Base-by-base conservation (phyloP, 345 rosid species). In the Euclidium syriacum region DNA sequence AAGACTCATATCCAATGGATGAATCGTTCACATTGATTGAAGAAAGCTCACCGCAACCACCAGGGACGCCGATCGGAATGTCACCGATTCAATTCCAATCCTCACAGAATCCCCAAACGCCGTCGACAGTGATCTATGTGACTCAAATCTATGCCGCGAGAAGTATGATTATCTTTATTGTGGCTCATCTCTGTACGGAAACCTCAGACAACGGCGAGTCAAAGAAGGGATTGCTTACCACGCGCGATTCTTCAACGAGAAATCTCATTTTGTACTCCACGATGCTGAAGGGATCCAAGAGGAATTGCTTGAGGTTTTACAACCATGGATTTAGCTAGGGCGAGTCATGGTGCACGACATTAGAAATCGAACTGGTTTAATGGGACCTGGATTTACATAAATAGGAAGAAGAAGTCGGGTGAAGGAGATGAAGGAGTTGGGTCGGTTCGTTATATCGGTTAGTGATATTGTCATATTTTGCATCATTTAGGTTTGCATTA, bases 251-350 rank as follows among this genome's bases (percentile, higher is more conserved):
- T 80, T 87, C 41, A 88, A 88, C 12, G 62, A 61, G 65, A 77
- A 68, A 58, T 82, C 90, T 3, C 95, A 87, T 61, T 84, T 87
- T 35, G 86, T 84, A 18, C 70, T 87, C 8, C 68, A 87, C 67
- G 95, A 87, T 64, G 95, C 95, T 1, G 86, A 90, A 0, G 90
- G 95, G 14, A 75, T 84, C 15, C 82, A 82, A 62, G 71, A 68
- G 70, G 85, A 84, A 78, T 88, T 84, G 6, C 58, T 71, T 63
- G 84, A 76, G 72, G 95, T 84, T 16, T 66, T 86, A 69, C 74
- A 67, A 77, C 95, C 95, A 2, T 86, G 95, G 95, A 79, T 86
- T 80, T 86, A 82, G 52, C 73, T 82, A n/a, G 95, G 95, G 10
- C 80, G 79, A 58, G 83, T 82, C 53, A 82, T 86, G n/a, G 48